Evolutionary conservation across 2,329 filamentous ascomycete species (phyloP), one percentile per base, ranked within the genome.

Genomic region (Neonectria hederae): DNA sequence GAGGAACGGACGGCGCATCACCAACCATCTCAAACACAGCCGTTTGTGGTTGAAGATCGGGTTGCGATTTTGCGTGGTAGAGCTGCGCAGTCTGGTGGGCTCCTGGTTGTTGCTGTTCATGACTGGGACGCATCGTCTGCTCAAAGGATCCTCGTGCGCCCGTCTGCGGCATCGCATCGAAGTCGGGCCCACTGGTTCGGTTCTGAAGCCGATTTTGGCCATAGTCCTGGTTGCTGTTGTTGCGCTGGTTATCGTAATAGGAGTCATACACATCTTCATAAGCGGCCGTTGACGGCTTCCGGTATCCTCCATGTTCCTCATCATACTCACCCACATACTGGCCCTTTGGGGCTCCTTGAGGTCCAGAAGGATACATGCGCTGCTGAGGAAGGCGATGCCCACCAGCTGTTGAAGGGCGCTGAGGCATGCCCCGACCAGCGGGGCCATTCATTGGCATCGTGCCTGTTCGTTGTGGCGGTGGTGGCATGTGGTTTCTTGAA

Each of bases 21-120:
- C 81, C 84, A 2, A 87, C 89, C 85, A 94, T 90, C 72, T 93
- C 92, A 69, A 93, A 93, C 1, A 92, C 84, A 9, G 91, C 91
- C 2, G 87, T 83, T 70, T 92, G 88, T 4, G 86, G 84, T 68
- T 88, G 84, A 62, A 91, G 78, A 73, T 91, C 86, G 30, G 90
- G 89, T 73, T 92, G 90, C 11, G 90, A 92, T 68, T 89, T 89
- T 17, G 88, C 87, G 64, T 86, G 84, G 63, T 82, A 86, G 54
- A 90, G 76, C 69, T 87, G 83, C 22, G 83, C 85, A 40, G 79
- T 83, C 73, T 80, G 84, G 69, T 78, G 86, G 59, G 79, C 84
- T 65, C 80, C 84, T 60, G 76, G 82, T 59, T 86, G 84, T n/a
- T 82, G 76, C 66, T 79, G 81, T 59, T 81, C 77, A 24, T 72